Evolutionary conservation across 2,329 filamentous ascomycete genomes (phyloP).

Genomic region (Diaporthe sp.): DNA sequence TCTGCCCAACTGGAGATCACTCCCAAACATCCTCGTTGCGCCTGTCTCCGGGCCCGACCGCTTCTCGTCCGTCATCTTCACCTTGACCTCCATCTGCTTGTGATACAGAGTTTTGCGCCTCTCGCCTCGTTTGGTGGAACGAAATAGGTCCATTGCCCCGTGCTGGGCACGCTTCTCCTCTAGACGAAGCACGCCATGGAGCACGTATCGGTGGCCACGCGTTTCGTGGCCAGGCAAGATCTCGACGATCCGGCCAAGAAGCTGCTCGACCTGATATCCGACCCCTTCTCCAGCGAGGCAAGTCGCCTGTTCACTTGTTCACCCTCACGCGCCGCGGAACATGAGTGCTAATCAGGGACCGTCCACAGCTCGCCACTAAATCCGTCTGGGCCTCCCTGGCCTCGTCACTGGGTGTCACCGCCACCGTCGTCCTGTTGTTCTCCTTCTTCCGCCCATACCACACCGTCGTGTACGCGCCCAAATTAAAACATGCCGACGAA

Average conservation of each 20-base stretch:
- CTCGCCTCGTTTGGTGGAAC: neutral
- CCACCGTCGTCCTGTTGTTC: slow-evolving; percentile 81
- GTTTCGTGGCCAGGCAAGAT: slow-evolving; percentile 31
- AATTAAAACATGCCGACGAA: slow-evolving; percentile 90
- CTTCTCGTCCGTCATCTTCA: neutral
- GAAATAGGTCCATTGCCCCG: slow-evolving; percentile 24
- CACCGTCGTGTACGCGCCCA: slow-evolving; percentile 91
- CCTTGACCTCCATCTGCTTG: neutral
- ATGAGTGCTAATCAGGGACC: slow-evolving; percentile 28
- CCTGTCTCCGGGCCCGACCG: neutral
- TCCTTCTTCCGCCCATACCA: slow-evolving; percentile 92
- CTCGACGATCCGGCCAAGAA: slow-evolving; percentile 50
- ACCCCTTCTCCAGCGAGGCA: slow-evolving; percentile 62
- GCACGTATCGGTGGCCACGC: neutral
- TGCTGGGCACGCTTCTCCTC: slow-evolving; percentile 1
- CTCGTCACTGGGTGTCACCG: slow-evolving; percentile 81
- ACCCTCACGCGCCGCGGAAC: neutral
- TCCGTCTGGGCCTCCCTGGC: slow-evolving; percentile 83
- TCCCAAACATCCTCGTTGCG: neutral
- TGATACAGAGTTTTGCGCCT: neutral
- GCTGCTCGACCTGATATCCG: slow-evolving; percentile 58
- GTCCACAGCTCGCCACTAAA: slow-evolving; percentile 55
- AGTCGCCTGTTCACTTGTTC: slow-evolving; percentile 36
- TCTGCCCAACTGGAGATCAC: neutral
- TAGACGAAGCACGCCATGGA: slow-evolving; percentile 34